Evolutionary conservation across 2,329 filamentous ascomycete species (phyloP).

Genomic region (Pestalotiopsis sp.): DNA sequence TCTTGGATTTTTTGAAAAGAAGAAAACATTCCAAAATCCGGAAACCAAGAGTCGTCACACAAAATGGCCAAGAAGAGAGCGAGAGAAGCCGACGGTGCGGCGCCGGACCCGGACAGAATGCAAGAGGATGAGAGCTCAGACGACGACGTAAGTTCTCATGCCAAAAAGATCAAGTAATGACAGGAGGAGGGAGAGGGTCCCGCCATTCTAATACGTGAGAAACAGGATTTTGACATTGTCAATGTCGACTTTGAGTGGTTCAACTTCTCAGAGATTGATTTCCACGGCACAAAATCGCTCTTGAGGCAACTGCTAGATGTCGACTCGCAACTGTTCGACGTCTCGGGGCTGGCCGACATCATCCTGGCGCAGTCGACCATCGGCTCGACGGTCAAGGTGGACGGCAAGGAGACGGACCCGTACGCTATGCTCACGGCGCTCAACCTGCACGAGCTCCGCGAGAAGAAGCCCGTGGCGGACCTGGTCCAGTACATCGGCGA

Average conservation of each 20-base stretch:
- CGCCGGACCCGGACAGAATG: conserved; percentile 51
- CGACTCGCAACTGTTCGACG: conserved; percentile 82
- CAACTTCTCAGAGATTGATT: conserved; percentile 88
- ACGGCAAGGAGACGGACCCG: conserved; percentile 88
- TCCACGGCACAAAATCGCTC: conserved; percentile 90
- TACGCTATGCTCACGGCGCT: conserved; percentile 91
- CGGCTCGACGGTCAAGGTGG: conserved; percentile 96
- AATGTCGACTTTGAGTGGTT: conserved; percentile 99
- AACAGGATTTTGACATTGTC: conserved; percentile 84
- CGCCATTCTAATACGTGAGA: conserved; percentile 17
- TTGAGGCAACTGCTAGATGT: conserved; percentile 90
- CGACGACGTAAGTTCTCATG: conserved; percentile 45
- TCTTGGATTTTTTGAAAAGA: background rate
- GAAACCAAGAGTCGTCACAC: background rate
- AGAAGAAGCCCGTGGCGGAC: conserved; percentile 71
- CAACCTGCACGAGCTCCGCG: conserved; percentile 78
- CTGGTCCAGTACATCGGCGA: conserved; percentile 72
- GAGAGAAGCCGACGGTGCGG: conserved; percentile 48
- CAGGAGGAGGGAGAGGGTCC: background rate
- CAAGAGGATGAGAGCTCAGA: conserved; percentile 52
- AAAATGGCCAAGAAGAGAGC: conserved; percentile 54
- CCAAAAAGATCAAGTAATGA: background rate
- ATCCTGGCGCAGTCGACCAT: conserved; percentile 85
- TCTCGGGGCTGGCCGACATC: conserved; percentile 83
- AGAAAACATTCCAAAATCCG: background rate